These are phyloP conservation scores for Diaporthe velutina DNA, from an alignment of 2,329 filamentous ascomycete species.

Conservation along the genomic window DNA sequence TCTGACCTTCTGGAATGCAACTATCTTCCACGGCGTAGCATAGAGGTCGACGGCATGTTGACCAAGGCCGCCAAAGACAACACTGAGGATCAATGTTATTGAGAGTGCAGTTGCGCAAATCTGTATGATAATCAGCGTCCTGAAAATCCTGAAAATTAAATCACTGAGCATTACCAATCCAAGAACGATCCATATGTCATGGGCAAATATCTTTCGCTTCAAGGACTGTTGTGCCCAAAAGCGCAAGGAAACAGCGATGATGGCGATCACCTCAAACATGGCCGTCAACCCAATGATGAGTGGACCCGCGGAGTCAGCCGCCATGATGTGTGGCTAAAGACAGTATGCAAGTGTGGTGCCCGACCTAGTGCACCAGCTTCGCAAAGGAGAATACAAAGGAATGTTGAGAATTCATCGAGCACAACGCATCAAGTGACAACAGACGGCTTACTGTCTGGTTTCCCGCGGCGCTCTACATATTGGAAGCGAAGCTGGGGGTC, in stretches of 20 bases:
- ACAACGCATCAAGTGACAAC: background rate
- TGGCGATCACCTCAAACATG: conserved; percentile 7
- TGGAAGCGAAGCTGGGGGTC: background rate
- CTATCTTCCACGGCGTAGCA: background rate
- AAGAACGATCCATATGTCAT: conserved; percentile 3
- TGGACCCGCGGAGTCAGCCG: background rate
- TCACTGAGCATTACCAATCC: background rate
- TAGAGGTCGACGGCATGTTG: background rate
- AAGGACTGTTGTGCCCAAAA: background rate
- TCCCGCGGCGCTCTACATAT: background rate
- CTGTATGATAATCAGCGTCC: background rate
- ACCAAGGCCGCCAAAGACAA: background rate
- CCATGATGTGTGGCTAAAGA: background rate
- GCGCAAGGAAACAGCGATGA: background rate
- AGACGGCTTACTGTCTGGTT: too few species aligned
- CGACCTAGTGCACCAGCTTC: background rate
- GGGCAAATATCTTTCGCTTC: background rate
- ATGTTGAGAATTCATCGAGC: background rate
- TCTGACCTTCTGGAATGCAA: background rate
- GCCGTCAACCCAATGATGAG: background rate
- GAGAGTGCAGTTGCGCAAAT: background rate
- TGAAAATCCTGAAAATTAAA: background rate
- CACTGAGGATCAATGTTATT: background rate
- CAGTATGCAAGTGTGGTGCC: background rate
- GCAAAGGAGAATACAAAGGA: background rate